A percentile compares a stretch with the other conserved stretches of the same genome.
Evolutionary conservation across 495 filamentous ascomycete species (phyloP).

Genomic region (Lasiosphaeria miniovina): DNA sequence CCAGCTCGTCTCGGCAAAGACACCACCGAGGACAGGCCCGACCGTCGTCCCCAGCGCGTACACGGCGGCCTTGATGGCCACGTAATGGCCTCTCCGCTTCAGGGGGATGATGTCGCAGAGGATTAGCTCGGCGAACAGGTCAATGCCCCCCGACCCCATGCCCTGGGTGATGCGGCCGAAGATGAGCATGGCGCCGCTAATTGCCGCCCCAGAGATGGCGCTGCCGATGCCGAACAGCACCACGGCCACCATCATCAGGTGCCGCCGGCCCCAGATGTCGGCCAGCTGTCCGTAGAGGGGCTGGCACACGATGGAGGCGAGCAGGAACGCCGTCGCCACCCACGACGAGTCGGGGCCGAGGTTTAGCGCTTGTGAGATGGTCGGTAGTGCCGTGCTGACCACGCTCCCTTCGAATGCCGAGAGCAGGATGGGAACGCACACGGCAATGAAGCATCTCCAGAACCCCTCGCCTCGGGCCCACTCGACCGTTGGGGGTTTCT

Average conservation of each 20-base stretch:
- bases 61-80: slow-evolving; percentile 57
- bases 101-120: slow-evolving; percentile 72
- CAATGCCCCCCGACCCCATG: slow-evolving; percentile 72
- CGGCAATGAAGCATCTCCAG: slow-evolving; percentile 38
- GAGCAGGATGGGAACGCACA: slow-evolving; percentile 37
- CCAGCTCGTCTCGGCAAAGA: slow-evolving; percentile 56
- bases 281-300: slow-evolving; percentile 44
- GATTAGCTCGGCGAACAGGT: slow-evolving; percentile 38
- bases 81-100: slow-evolving; percentile 58
- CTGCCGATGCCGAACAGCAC: slow-evolving; percentile 43
- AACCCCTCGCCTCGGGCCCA: slow-evolving; percentile 33
- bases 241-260: slow-evolving; percentile 41
- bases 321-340: slow-evolving; percentile 29
- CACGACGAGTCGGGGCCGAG: slow-evolving; percentile 28
- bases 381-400: slow-evolving; percentile 48
- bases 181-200: slow-evolving; percentile 57
- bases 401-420: slow-evolving; percentile 52
- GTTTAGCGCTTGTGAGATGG: slow-evolving; percentile 34
- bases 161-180: slow-evolving; percentile 76
- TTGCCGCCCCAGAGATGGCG: slow-evolving; percentile 38
- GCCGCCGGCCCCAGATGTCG: slow-evolving; percentile 51
- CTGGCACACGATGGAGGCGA: slow-evolving; percentile 31
- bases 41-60: slow-evolving; percentile 73
- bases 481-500: neutral
- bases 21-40: slow-evolving; percentile 72